phyloP scores from a whole-genome alignment of 169 alveolate species.

The Perkinsus marinus region DNA sequence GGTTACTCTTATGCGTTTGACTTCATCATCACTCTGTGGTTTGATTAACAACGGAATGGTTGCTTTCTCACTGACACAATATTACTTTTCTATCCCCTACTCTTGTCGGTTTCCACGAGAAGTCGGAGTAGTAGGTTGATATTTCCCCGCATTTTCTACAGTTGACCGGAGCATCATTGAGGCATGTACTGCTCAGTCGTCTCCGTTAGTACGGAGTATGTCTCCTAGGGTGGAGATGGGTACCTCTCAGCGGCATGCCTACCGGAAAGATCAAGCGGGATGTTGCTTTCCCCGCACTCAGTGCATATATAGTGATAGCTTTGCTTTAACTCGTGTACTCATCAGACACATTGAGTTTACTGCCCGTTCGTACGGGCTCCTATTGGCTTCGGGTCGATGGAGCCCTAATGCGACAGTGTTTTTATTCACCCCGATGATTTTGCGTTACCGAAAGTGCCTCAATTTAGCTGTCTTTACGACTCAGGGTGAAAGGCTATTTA shows the following conservation, averaged over 20 bases:
- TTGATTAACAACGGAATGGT: not conserved
- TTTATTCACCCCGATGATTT: too few relatives aligned
- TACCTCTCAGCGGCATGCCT: not conserved
- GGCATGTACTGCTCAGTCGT: not conserved
- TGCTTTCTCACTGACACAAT: too few relatives aligned
- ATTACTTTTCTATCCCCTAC: too few relatives aligned
- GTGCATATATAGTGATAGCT: not conserved
- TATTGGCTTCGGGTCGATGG: too few relatives aligned
- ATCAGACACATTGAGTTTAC: too few relatives aligned
- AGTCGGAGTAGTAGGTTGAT: not conserved
- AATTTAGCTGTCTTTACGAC: too few relatives aligned
- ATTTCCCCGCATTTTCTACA: not conserved
- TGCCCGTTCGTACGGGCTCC: too few relatives aligned
- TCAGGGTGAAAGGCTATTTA: too few relatives aligned
- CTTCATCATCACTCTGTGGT: not conserved
- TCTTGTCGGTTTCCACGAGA: too few relatives aligned
- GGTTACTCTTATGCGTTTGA: not conserved
- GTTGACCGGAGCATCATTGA: not conserved
- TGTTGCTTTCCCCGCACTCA: not conserved
- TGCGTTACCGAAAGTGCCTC: too few relatives aligned
- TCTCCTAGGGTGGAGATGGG: not conserved
- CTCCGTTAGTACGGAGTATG: not conserved
- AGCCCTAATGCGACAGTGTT: too few relatives aligned
- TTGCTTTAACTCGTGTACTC: not conserved
- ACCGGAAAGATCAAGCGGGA: not conserved